Percentiles rank a stretch among this genome's conserved stretches.
Evolutionary conservation across 768 basidiomycete species (phyloP).

Genomic region (Asterophora lycoperdoides): DNA sequence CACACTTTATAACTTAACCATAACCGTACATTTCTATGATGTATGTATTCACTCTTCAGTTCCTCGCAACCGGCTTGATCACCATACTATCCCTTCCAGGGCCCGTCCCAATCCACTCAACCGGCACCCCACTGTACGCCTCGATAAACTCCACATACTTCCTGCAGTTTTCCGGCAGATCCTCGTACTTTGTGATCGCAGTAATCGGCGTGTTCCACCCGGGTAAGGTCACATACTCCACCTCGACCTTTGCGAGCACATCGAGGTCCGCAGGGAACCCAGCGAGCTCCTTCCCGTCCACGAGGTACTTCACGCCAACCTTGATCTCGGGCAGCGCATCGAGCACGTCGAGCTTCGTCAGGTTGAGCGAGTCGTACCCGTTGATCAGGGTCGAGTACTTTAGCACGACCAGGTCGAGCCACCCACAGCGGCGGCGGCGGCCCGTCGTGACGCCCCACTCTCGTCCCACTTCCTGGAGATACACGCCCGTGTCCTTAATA

Average conservation of each 20-base stretch:
- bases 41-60: too few species aligned
- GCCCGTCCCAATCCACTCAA: constrained; percentile 94
- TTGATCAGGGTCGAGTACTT: constrained; percentile 92
- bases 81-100: constrained; percentile 81
- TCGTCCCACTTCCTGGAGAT: constrained; percentile 89
- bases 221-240: constrained; percentile 83
- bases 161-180: constrained; percentile 80
- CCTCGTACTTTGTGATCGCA: constrained; percentile 56
- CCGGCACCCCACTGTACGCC: constrained; percentile 58
- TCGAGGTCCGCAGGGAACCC: constrained; percentile 95
- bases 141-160: constrained; percentile 89
- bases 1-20: too few species aligned
- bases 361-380: constrained; percentile 89
- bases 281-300: constrained; percentile 71
- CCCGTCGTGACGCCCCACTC: constrained; percentile 95
- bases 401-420: constrained; percentile 96
- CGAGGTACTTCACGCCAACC: constrained; percentile 73
- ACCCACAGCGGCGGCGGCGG: constrained; percentile 88
- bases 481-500: constrained; percentile 68
- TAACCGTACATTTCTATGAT: too few species aligned
- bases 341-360: constrained; percentile 94
- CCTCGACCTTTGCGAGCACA: constrained; percentile 70
- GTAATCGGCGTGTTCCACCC: constrained; percentile 88
- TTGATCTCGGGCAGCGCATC: constrained; percentile 85
- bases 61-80: constrained; percentile 19